phyloP scores from a whole-genome alignment of 2,329 filamentous ascomycete genomes.

The Malbranchea zuffiana region DNA sequence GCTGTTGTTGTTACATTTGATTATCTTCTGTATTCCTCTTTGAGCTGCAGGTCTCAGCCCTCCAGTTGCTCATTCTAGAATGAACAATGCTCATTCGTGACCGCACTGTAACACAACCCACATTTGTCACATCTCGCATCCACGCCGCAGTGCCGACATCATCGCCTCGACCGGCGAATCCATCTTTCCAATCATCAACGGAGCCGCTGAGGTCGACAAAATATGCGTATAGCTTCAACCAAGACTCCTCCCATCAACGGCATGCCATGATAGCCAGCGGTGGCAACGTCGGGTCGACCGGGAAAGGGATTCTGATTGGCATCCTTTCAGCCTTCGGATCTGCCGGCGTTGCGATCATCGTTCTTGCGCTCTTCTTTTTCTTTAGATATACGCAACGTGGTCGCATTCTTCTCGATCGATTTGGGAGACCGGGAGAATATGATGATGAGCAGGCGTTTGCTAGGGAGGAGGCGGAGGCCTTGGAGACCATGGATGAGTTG shows the following conservation, averaged over 20 bases:
- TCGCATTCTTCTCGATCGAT: conserved; percentile 82
- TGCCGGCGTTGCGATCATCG: conserved; percentile 67
- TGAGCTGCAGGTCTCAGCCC: neutral
- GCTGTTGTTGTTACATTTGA: too few species aligned
- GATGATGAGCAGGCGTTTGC: conserved; percentile 94
- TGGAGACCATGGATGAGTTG: conserved; percentile 93
- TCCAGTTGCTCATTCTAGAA: conserved; percentile 2
- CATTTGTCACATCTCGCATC: conserved; percentile 9
- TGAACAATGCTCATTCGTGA: conserved; percentile 13
- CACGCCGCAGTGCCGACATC: neutral
- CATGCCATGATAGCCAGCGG: conserved; percentile 21
- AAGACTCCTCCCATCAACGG: conserved; percentile 4
- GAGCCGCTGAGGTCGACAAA: conserved; percentile 9
- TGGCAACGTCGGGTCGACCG: conserved; percentile 44
- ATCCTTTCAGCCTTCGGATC: conserved; percentile 90
- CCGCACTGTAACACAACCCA: conserved; percentile 8
- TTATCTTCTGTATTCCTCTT: neutral
- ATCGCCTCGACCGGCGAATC: neutral
- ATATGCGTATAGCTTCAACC: conserved; percentile 5
- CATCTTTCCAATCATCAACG: conserved; percentile 1
- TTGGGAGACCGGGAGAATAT: conserved; percentile 88
- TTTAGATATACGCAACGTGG: conserved; percentile 82
- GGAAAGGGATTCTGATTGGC: conserved; percentile 81
- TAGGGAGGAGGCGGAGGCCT: conserved; percentile 84
- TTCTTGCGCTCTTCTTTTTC: conserved; percentile 79